Conservation (phyloP, 306 rosid species). For the Herpetospermum pedunculosum region DNA sequence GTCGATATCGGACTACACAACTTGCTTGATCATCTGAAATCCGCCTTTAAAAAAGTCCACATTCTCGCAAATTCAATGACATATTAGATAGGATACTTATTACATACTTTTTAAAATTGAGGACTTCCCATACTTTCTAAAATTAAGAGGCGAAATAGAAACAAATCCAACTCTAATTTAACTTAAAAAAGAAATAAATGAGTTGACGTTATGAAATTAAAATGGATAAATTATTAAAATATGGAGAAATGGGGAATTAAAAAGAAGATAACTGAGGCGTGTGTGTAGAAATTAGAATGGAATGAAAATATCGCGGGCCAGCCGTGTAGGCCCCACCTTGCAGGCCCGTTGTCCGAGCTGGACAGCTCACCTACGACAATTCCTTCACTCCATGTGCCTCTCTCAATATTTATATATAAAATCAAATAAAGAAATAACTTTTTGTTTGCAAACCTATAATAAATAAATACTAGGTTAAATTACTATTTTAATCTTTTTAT, state of each 20-base stretch:
- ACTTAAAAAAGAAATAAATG: background rate
- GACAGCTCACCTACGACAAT: slow-evolving; percentile 11
- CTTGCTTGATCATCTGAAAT: no score
- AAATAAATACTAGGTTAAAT: background rate
- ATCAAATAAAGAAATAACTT: background rate
- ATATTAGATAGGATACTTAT: no score
- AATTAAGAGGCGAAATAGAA: no score
- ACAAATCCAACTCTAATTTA: no score
- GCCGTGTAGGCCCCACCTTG: slow-evolving; percentile 37
- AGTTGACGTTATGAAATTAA: background rate
- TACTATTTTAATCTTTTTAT: no score
- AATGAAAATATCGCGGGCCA: slow-evolving; percentile 33
- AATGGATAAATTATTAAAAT: background rate
- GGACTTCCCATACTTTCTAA: no score
- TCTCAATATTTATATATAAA: background rate
- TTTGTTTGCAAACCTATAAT: no score
- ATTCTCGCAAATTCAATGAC: no score
- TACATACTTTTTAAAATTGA: no score
- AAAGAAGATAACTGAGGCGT: background rate
- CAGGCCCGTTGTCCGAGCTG: slow-evolving; percentile 14
- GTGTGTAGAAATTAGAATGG: slow-evolving; percentile 6
- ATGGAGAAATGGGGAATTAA: background rate
- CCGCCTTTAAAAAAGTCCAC: no score
- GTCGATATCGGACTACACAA: no score
- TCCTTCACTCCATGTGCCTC: slow-evolving; percentile 12